phyloP scores from a whole-genome alignment of 306 rosid genomes.

The Ammopiptanthus mongolicus region DNA sequence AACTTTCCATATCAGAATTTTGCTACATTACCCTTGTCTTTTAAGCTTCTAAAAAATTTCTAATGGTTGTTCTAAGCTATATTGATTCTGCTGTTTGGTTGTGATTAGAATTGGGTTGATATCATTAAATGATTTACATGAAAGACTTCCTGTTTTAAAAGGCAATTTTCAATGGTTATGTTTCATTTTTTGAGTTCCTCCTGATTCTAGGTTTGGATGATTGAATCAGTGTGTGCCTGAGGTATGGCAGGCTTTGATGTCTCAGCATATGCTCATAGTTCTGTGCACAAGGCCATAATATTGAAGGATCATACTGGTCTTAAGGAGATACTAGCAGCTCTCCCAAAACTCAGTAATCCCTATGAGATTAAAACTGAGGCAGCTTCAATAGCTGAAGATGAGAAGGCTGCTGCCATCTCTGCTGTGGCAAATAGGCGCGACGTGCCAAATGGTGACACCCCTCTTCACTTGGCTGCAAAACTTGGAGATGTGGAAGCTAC shows the following conservation, averaged over 20 bases:
- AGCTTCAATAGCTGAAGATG: slow-evolving; percentile 71
- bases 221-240: slow-evolving; percentile 30
- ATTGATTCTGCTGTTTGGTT: slow-evolving; percentile 7
- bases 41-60: slow-evolving; percentile 26
- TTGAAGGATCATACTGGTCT: slow-evolving; percentile 58
- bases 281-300: slow-evolving; percentile 70
- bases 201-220: slow-evolving; percentile 14
- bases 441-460: slow-evolving; percentile 77
- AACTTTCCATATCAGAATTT: not conserved
- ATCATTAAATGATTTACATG: slow-evolving; percentile 13
- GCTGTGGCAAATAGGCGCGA: slow-evolving; percentile 65
- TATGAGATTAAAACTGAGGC: slow-evolving; percentile 56
- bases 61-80: slow-evolving; percentile 4
- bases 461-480: slow-evolving; percentile 81
- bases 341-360: slow-evolving; percentile 60
- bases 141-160: slow-evolving; percentile 12
- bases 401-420: slow-evolving; percentile 61
- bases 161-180: slow-evolving; percentile 17
- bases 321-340: slow-evolving; percentile 39
- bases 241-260: slow-evolving; percentile 63
- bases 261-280: slow-evolving; percentile 66
- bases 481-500: slow-evolving; percentile 53
- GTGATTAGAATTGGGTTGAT: slow-evolving; percentile 32
- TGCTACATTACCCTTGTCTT: slow-evolving; percentile 17
- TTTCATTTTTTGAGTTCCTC: slow-evolving; percentile 25